phyloP scores from a whole-genome alignment of 768 basidiomycete genomes.

The Russula lepida region DNA sequence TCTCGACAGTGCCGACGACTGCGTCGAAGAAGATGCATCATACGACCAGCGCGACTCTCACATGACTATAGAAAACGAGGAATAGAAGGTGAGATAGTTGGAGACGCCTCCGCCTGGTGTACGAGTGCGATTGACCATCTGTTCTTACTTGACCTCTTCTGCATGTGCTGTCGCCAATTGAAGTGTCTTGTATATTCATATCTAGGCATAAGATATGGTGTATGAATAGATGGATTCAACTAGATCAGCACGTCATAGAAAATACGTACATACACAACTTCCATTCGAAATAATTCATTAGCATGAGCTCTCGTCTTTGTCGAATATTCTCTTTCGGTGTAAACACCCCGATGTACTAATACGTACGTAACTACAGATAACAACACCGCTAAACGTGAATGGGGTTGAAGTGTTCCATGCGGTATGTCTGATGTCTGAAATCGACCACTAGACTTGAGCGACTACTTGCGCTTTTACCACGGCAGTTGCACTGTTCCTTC shows the following conservation, averaged over 20 bases:
- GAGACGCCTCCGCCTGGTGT: not conserved
- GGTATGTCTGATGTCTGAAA: not conserved
- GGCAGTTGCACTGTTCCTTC: not conserved
- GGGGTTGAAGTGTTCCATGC: not conserved
- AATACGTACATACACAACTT: not conserved
- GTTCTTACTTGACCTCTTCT: not conserved
- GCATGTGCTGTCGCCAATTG: not conserved
- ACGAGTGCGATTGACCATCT: not conserved
- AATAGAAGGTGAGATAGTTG: not conserved
- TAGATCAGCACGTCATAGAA: not conserved
- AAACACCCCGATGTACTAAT: not conserved
- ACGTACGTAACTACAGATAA: not conserved
- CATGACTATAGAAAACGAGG: not conserved
- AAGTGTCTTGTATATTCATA: not conserved
- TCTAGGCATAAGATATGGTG: not conserved
- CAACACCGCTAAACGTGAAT: not conserved
- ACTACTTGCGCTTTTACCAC: not conserved
- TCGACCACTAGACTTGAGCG: no score
- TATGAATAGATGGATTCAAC: not conserved
- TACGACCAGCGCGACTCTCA: not conserved
- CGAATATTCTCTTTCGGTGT: not conserved
- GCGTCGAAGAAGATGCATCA: not conserved
- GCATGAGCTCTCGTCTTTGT: not conserved
- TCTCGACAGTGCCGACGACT: no score
- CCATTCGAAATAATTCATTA: not conserved